Evolutionary conservation across 257 asterid genomes (phyloP).

Genomic region (Misopates orontium): DNA sequence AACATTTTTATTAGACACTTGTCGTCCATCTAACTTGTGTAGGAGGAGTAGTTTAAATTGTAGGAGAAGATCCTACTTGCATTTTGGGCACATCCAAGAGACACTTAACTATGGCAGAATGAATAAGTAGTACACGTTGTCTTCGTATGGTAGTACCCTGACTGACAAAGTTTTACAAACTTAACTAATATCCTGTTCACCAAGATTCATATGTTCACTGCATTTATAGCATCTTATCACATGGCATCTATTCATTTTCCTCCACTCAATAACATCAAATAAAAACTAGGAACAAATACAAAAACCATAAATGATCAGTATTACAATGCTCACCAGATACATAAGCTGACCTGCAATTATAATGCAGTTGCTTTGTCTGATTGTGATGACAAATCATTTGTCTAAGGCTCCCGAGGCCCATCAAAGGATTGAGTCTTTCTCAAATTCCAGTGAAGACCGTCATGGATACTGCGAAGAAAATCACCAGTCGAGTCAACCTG

Average conservation of each 20-base stretch:
- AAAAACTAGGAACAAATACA: neutral
- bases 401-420: constrained; percentile 62
- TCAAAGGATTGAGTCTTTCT: constrained; percentile 88
- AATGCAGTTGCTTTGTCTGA: neutral
- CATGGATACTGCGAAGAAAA: constrained; percentile 85
- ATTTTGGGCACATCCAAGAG: neutral
- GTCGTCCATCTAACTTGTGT: too few relatives aligned
- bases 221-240: too few relatives aligned
- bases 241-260: too few relatives aligned
- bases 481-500: constrained; percentile 76
- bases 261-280: neutral
- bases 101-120: neutral
- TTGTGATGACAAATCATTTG: neutral
- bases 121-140: neutral
- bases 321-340: neutral
- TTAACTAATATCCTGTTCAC: too few relatives aligned
- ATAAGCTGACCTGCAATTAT: neutral
- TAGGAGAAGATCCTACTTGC: too few relatives aligned
- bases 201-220: too few relatives aligned
- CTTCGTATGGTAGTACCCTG: neutral
- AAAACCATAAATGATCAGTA: neutral
- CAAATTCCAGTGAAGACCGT: constrained; percentile 96
- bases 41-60: too few relatives aligned
- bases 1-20: too few relatives aligned
- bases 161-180: too few relatives aligned